Conservation (phyloP, 345 rosid species). For the Citrus inodora region DNA sequence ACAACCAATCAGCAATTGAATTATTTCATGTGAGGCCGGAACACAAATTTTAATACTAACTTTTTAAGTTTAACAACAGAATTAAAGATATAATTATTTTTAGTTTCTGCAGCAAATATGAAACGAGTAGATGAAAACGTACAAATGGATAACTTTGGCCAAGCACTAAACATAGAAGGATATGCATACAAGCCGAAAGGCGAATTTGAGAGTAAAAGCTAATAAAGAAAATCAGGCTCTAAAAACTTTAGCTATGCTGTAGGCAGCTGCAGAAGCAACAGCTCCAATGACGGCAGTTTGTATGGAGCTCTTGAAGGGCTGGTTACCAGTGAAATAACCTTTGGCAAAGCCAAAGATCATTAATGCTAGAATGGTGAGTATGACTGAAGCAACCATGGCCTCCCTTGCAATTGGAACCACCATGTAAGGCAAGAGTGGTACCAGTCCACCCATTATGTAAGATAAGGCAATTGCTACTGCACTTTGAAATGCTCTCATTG, state of each 20-base stretch:
- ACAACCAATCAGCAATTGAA: too few species aligned
- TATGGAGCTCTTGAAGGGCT: constrained; percentile 32
- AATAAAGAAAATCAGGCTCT: not conserved
- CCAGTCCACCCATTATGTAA: constrained; percentile 31
- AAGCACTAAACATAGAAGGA: not conserved
- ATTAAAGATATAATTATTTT: too few species aligned
- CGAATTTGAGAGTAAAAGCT: not conserved
- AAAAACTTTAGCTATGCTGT: constrained; percentile 26
- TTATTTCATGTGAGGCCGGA: too few species aligned
- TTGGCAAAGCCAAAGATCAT: constrained; percentile 27
- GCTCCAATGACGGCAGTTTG: constrained; percentile 37
- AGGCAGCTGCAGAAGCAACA: constrained; percentile 40
- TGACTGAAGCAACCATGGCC: constrained; percentile 24
- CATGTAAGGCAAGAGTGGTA: constrained; percentile 37
- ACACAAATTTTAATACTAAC: too few species aligned
- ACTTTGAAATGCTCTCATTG: constrained; percentile 34
- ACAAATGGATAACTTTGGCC: not conserved
- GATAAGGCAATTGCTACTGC: constrained; percentile 35
- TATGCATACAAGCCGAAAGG: not conserved
- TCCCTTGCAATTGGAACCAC: constrained; percentile 22
- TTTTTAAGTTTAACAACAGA: too few species aligned
- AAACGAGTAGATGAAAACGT: not conserved
- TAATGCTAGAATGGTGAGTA: constrained; percentile 23
- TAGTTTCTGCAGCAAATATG: not conserved
- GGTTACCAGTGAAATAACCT: constrained; percentile 30